Evolutionary conservation across 176 grass and related monocot species (phyloP), one percentile per base, ranked within the genome.

Genomic region (Alloteropsis semialata): DNA sequence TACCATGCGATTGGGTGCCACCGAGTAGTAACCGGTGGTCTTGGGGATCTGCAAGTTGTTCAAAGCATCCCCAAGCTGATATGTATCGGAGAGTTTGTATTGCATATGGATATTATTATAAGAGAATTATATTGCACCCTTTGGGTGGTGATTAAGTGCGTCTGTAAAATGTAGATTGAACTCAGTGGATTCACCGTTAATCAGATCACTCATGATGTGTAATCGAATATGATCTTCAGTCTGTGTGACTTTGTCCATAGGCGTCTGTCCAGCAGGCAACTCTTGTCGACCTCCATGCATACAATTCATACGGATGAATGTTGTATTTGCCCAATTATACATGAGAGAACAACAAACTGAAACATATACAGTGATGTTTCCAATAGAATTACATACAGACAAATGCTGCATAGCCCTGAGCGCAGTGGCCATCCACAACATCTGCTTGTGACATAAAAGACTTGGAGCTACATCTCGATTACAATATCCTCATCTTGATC

Each of bases 1-100:
- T 80, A 9, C 44, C 53, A 25, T 68, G 72, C n/a, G 22, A 51
- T 34, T 30, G 67, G 42, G 21, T 50, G n/a, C 28, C 59, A 49
- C 34, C 43, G 53, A 50, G 58, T 45, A 25, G 75, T 34, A 14
- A 22, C 75, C 51, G 21, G 11, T 75, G 22, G 21, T 46, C 39
- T 69, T 27, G 15, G 64, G 45, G 53, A 44, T 75, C 25, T 60
- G 38, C 64, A 61, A 43, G 42, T 51, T 51, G 30, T 58, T 79
- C 6, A 72, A 74, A 65, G 51, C 37, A 71, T 22, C 70, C 12
- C 37, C 37, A 29, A 34, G 27, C 17, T n/a, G 22, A 33, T n/a
- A 24, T 82, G 66, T 74, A 66, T 74, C 60, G 42, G 82, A 67
- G 18, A 60, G 65, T 6, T 6, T 75, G 69, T 81, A 75, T 33